phyloP scores from a whole-genome alignment of 75 land plant genomes.

The Sequoiadendron giganteum region DNA sequence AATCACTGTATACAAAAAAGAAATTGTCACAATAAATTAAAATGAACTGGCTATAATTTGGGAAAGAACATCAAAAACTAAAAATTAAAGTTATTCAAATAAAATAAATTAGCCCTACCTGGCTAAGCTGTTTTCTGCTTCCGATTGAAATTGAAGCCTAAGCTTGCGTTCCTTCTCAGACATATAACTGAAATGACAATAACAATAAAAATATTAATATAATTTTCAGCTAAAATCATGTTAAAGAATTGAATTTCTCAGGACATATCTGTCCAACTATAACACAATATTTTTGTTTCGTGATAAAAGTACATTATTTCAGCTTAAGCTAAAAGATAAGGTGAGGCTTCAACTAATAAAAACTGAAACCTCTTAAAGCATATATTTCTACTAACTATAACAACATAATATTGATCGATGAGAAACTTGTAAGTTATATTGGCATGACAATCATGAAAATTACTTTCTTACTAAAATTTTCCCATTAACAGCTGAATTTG shows the following conservation, averaged over 20 bases:
- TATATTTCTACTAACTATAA: neutral
- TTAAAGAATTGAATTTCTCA: neutral
- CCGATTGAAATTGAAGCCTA: constrained; percentile 71
- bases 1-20: neutral
- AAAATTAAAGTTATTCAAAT: neutral
- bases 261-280: neutral
- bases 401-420: neutral
- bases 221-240: neutral
- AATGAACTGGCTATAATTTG: neutral
- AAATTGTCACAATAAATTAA: neutral
- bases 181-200: constrained; percentile 68
- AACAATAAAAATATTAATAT: neutral
- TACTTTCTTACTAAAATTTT: neutral
- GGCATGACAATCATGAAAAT: neutral
- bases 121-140: constrained; percentile 45
- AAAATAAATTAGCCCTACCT: neutral
- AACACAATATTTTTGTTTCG: neutral
- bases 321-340: neutral
- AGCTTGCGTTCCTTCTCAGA: constrained; percentile 82
- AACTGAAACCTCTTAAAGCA: neutral
- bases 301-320: neutral
- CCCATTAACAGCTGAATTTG: neutral
- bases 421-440: neutral
- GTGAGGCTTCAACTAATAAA: neutral
- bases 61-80: neutral